Percentiles rank a stretch among this genome's conserved stretches.
Conservation (phyloP, 129 eudicot genomes). For the Pittosporum tobira region DNA sequence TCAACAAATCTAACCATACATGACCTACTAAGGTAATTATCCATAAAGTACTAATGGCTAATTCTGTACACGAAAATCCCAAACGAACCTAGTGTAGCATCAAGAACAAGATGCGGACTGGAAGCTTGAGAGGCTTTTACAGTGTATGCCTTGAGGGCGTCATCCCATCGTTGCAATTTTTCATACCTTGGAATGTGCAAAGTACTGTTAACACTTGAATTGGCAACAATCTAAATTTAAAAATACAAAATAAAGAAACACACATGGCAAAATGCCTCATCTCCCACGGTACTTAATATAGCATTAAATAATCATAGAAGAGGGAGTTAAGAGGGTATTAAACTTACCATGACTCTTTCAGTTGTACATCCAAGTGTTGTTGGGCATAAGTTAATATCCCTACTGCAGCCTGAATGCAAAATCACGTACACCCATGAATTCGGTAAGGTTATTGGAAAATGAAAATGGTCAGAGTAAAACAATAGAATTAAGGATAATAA, state of each 20-base stretch:
- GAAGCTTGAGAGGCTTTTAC: slow-evolving; percentile 78
- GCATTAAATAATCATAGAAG: background rate
- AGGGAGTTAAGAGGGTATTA: slow-evolving; percentile 1
- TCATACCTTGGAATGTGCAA: slow-evolving; percentile 66
- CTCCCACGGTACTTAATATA: background rate
- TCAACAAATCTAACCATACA: background rate
- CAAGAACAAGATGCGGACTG: slow-evolving; percentile 68
- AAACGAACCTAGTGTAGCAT: slow-evolving; percentile 83
- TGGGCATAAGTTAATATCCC: slow-evolving; percentile 95
- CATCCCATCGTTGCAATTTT: slow-evolving; percentile 95
- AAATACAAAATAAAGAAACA: background rate
- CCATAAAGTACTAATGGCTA: background rate
- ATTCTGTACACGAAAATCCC: background rate
- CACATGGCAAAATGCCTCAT: too few species aligned
- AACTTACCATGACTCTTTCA: slow-evolving; percentile 89
- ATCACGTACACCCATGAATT: slow-evolving; percentile 11
- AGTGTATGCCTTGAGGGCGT: slow-evolving; percentile 91
- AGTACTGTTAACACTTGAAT: slow-evolving; percentile 12
- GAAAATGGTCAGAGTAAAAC: background rate
- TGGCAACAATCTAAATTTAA: background rate
- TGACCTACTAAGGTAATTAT: background rate
- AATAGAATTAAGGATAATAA: background rate
- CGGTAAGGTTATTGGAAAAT: background rate
- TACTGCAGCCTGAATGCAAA: slow-evolving; percentile 71
- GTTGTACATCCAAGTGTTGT: slow-evolving; percentile 78